A percentile compares a stretch with the other conserved stretches of the same genome.
Evolutionary conservation across 768 basidiomycete species (phyloP).

Genomic region (Pleurotus tuber-regium): DNA sequence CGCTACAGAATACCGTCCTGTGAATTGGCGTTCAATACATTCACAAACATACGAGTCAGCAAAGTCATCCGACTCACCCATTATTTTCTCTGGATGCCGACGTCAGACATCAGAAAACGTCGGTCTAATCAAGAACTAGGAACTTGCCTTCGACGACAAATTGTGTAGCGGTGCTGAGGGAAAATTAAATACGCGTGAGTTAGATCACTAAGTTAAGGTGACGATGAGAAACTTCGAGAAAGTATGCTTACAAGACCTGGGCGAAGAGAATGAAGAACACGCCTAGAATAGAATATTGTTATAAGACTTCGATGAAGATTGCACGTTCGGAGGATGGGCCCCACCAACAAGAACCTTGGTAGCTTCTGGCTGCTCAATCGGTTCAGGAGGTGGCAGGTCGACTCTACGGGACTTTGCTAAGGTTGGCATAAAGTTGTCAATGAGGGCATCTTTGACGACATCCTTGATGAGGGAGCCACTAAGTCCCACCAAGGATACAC

Average conservation of each 20-base stretch:
- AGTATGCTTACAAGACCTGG: slow-evolving; percentile 78
- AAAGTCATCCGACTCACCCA: slow-evolving; percentile 43
- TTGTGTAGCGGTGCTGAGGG: slow-evolving; percentile 76
- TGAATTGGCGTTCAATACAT: not conserved
- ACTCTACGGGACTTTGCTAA: slow-evolving; percentile 26
- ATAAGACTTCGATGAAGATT: slow-evolving; percentile 17
- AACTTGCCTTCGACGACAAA: slow-evolving; percentile 80
- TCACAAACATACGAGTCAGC: not conserved
- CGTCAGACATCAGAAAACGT: slow-evolving; percentile 11
- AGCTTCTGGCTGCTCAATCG: slow-evolving; percentile 57
- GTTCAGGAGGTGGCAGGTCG: slow-evolving; percentile 37
- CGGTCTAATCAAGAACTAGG: not conserved
- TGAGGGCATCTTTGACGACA: slow-evolving; percentile 47
- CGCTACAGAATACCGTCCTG: slow-evolving; percentile 71
- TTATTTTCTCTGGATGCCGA: slow-evolving; percentile 73
- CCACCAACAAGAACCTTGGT: slow-evolving; percentile 72
- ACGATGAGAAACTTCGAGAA: slow-evolving; percentile 16
- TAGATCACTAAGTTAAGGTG: not conserved
- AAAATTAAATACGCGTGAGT: not conserved
- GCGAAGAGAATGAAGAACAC: slow-evolving; percentile 92
- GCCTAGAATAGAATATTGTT: slow-evolving; percentile 42
- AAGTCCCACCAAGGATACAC: slow-evolving; percentile 82
- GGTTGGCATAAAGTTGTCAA: slow-evolving; percentile 22
- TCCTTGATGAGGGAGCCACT: slow-evolving; percentile 88
- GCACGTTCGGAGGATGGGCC: slow-evolving; percentile 21